Evolutionary conservation across 306 rosid species (phyloP).

Genomic region (Cucurbita argyrosperma): DNA sequence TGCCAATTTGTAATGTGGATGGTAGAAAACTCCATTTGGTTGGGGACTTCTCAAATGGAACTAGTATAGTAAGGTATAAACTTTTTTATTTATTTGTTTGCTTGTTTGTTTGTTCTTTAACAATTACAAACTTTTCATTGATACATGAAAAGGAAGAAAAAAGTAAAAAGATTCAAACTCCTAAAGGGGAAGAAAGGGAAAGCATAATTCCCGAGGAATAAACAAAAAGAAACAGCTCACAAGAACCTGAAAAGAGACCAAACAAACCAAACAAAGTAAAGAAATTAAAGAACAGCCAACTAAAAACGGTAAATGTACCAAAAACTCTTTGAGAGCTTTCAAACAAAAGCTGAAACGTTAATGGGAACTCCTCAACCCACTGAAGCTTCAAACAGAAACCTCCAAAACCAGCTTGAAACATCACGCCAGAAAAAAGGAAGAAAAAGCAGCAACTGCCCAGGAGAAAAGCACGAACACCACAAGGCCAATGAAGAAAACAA

Average conservation of each 20-base stretch:
- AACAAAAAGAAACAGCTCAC: not conserved
- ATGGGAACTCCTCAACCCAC: not conserved
- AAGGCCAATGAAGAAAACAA: not conserved
- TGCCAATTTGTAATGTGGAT: not conserved
- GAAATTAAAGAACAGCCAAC: not conserved
- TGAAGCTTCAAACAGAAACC: not conserved
- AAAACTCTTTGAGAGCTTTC: not conserved
- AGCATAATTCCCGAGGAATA: not conserved
- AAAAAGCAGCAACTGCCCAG: not conserved
- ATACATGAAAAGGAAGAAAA: not conserved
- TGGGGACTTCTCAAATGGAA: not conserved
- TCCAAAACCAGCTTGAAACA: not conserved
- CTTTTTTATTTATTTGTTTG: not conserved
- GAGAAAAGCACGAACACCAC: not conserved
- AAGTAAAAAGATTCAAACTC: not conserved
- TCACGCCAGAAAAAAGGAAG: not conserved
- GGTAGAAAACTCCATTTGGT: not conserved
- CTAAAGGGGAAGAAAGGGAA: not conserved
- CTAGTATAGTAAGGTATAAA: not conserved
- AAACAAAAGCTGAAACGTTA: not conserved
- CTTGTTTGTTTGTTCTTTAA: not conserved
- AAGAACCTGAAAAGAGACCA: not conserved
- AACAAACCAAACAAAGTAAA: not conserved
- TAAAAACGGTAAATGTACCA: not conserved
- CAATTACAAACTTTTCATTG: not conserved